Percentiles rank a stretch among this genome's conserved stretches.
phyloP scores from a whole-genome alignment of 306 rosid genomes.

The Dryas alaskensis region DNA sequence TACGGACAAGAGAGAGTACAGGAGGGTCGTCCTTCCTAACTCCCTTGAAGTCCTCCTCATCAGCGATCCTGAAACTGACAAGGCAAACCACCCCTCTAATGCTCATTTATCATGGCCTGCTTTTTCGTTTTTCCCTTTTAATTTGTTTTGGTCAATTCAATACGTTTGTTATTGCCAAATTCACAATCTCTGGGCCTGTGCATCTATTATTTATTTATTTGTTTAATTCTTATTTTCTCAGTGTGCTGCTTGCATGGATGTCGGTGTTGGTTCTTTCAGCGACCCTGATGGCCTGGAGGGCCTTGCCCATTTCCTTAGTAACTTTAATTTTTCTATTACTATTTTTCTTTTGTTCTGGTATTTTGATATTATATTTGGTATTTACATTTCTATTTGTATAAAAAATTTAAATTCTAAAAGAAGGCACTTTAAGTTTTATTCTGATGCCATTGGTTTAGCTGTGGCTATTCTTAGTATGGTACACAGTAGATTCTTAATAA shows the following conservation, averaged over 20 bases:
- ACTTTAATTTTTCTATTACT: too few relatives aligned
- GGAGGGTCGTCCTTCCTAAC: conserved; percentile 64
- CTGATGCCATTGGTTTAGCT: too few relatives aligned
- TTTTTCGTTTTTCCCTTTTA: not conserved
- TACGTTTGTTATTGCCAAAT: not conserved
- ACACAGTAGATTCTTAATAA: not conserved
- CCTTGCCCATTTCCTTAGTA: too few relatives aligned
- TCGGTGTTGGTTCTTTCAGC: conserved; percentile 76
- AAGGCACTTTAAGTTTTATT: too few relatives aligned
- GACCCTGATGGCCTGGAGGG: conserved; percentile 42
- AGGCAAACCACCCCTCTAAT: conserved; percentile 36
- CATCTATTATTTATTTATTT: not conserved
- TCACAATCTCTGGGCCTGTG: not conserved
- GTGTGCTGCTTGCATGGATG: conserved; percentile 98
- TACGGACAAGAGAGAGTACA: conserved; percentile 71
- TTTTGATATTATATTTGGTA: too few relatives aligned
- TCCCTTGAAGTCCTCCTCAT: conserved; percentile 76
- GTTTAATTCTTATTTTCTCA: conserved; percentile 14
- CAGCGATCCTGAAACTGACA: conserved; percentile 86
- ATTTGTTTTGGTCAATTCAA: not conserved
- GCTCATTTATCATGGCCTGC: too few relatives aligned
- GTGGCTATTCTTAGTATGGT: not conserved
- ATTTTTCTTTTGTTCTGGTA: too few relatives aligned
- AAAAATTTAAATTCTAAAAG: too few relatives aligned
- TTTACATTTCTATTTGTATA: too few relatives aligned